Evolutionary conservation across 345 rosid species (phyloP).

Genomic region (Bretschneidera sinensis): DNA sequence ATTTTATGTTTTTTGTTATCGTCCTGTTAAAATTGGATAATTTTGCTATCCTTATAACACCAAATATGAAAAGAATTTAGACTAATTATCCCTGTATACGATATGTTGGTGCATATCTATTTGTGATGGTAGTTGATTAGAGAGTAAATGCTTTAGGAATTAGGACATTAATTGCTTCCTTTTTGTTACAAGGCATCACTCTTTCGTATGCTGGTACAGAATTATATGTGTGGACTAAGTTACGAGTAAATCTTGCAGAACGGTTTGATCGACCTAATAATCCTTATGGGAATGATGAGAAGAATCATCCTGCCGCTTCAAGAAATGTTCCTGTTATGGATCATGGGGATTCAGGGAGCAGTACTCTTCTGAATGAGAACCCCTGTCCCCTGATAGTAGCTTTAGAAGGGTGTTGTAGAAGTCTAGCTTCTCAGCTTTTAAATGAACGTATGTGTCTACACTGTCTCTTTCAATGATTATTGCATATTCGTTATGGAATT

Average conservation of each 20-base stretch:
- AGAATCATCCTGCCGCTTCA: constrained; percentile 29
- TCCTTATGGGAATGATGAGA: constrained; percentile 46
- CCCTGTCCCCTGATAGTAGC: constrained; percentile 29
- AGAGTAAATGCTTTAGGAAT: constrained; percentile 1
- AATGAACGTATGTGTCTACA: constrained; percentile 52
- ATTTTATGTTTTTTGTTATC: too few relatives aligned
- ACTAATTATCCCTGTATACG: background rate
- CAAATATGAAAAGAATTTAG: background rate
- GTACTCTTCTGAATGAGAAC: constrained; percentile 24
- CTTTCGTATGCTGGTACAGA: background rate
- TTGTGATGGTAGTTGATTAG: background rate
- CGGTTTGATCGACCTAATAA: constrained; percentile 39
- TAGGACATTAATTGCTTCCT: background rate
- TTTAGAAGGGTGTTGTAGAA: constrained; percentile 52
- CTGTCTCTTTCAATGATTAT: background rate
- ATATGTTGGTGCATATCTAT: background rate
- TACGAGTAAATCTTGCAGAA: constrained; percentile 39
- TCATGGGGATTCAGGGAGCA: constrained; percentile 36
- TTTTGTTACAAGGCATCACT: background rate
- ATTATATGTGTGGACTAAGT: constrained; percentile 8
- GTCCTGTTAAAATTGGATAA: background rate
- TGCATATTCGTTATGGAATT: background rate
- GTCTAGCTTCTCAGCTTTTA: constrained; percentile 65
- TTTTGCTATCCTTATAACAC: background rate
- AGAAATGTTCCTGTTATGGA: constrained; percentile 31